phyloP scores from a whole-genome alignment of 2,329 filamentous ascomycete genomes.

The Coniochaeta pulveracea region DNA sequence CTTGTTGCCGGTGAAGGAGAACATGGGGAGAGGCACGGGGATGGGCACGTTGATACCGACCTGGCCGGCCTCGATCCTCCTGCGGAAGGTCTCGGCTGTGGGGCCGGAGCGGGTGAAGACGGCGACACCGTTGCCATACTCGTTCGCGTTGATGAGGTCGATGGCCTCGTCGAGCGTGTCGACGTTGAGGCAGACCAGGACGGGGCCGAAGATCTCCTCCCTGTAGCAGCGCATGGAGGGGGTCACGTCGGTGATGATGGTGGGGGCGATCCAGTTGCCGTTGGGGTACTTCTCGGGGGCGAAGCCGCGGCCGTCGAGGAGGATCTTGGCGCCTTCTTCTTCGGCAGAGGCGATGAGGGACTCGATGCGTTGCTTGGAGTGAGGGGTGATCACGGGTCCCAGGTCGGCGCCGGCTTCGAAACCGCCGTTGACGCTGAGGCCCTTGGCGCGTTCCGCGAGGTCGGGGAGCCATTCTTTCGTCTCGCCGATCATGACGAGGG shows the following conservation, averaged over 20 bases:
- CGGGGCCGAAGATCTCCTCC: slow-evolving; percentile 79
- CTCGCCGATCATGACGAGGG: slow-evolving; percentile 73
- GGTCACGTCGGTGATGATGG: slow-evolving; percentile 72
- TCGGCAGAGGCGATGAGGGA: slow-evolving; percentile 64
- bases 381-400: slow-evolving; percentile 69
- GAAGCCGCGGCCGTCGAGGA: slow-evolving; percentile 70
- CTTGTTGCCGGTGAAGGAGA: slow-evolving; percentile 70
- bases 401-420: slow-evolving; percentile 74
- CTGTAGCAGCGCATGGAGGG: slow-evolving; percentile 74
- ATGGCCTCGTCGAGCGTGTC: slow-evolving; percentile 71
- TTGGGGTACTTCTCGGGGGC: slow-evolving; percentile 70
- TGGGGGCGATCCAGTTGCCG: slow-evolving; percentile 77
- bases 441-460: slow-evolving; percentile 64
- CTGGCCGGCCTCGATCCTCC: slow-evolving; percentile 74
- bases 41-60: slow-evolving; percentile 80
- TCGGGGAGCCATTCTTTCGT: slow-evolving; percentile 75
- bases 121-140: slow-evolving; percentile 78
- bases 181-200: slow-evolving; percentile 71
- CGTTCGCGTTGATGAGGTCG: slow-evolving; percentile 71
- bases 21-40: slow-evolving; percentile 60
- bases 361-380: slow-evolving; percentile 72
- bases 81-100: slow-evolving; percentile 68
- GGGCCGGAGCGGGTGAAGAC: slow-evolving; percentile 74
- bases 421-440: slow-evolving; percentile 64
- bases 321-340: slow-evolving; percentile 68